Percentiles rank a stretch among this genome's conserved stretches.
These are phyloP conservation scores for Amphichorda felina DNA, from an alignment of 2,329 filamentous ascomycete species.

Conservation along the genomic window DNA sequence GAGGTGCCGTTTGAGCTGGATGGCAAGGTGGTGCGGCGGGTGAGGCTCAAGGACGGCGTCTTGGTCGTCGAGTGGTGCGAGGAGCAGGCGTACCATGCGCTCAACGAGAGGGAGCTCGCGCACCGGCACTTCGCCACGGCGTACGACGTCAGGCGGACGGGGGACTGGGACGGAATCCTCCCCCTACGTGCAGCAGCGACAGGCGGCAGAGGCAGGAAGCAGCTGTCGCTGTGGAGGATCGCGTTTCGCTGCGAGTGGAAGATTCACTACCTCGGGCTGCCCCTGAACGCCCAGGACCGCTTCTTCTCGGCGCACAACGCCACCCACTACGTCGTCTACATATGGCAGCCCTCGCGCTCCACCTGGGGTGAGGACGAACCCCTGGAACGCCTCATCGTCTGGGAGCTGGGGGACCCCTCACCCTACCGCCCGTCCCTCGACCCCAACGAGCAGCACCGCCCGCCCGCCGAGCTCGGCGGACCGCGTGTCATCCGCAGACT, in stretches of 20 bases:
- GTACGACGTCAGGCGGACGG: slow-evolving; percentile 31
- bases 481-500: slow-evolving; percentile 37
- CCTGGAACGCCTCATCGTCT: slow-evolving; percentile 44
- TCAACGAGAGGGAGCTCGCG: slow-evolving; percentile 36
- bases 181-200: background rate
- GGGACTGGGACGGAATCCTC: slow-evolving; percentile 4
- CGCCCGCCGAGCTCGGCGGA: slow-evolving; percentile 12
- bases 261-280: slow-evolving; percentile 43
- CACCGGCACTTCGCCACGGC: slow-evolving; percentile 49
- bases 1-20: slow-evolving; percentile 37
- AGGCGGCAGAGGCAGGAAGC: background rate
- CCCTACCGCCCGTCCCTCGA: slow-evolving; percentile 37
- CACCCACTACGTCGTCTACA: slow-evolving; percentile 49
- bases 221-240: slow-evolving; percentile 23
- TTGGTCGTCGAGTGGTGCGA: slow-evolving; percentile 56
- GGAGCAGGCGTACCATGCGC: slow-evolving; percentile 33
- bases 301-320: slow-evolving; percentile 50
- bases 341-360: slow-evolving; percentile 47
- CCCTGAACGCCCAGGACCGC: slow-evolving; percentile 41
- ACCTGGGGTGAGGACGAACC: slow-evolving; percentile 44
- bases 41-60: slow-evolving; percentile 39
- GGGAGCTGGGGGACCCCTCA: slow-evolving; percentile 42
- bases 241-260: slow-evolving; percentile 47
- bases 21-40: slow-evolving; percentile 38
- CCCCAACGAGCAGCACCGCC: slow-evolving; percentile 25